Conservation (phyloP, 176 grass and related monocot species). For the Phoenix roebelenii region DNA sequence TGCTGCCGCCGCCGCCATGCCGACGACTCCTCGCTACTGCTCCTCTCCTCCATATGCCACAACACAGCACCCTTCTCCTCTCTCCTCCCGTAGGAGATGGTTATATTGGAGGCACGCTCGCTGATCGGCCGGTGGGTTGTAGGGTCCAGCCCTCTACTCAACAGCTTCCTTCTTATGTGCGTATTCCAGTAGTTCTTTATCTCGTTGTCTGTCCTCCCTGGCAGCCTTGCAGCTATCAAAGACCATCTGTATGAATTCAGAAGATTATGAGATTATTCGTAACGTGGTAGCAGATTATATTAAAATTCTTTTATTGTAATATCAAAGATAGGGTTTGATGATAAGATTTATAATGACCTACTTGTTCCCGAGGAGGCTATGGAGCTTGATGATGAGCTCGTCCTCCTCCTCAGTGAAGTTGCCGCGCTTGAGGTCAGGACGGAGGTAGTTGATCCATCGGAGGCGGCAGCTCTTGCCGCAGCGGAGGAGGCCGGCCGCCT, state of each 20-base stretch:
- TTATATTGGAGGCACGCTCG: slow-evolving; percentile 36
- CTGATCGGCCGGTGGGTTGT: slow-evolving; percentile 62
- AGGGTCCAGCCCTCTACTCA: slow-evolving; percentile 70
- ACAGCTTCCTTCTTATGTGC: slow-evolving; percentile 81
- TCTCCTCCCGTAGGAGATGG: slow-evolving; percentile 51
- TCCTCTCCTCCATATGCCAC: slow-evolving; percentile 18
- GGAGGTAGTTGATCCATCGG: slow-evolving; percentile 99
- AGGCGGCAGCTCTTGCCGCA: slow-evolving; percentile 99
- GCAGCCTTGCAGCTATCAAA: slow-evolving; percentile 74
- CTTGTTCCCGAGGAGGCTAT: slow-evolving; percentile 94
- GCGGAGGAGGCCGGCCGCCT: slow-evolving; percentile 62
- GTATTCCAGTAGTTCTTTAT: slow-evolving; percentile 99
- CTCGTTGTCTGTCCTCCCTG: slow-evolving; percentile 91
- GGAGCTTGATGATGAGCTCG: slow-evolving; percentile 96
- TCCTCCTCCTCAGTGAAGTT: slow-evolving; percentile 95
- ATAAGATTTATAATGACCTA: slow-evolving; percentile 1
- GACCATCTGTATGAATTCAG: slow-evolving; percentile 57
- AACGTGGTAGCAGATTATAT: no score
- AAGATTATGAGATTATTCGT: no score
- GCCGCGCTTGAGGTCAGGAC: slow-evolving; percentile 96
- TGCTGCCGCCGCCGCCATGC: slow-evolving; percentile 18
- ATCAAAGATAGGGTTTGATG: no score
- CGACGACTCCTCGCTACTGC: slow-evolving; percentile 7
- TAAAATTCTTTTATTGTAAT: no score
- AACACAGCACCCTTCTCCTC: slow-evolving; percentile 34